Evolutionary conservation across 2,329 filamentous ascomycete species (phyloP).

Genomic region (Sporothrix sp.): DNA sequence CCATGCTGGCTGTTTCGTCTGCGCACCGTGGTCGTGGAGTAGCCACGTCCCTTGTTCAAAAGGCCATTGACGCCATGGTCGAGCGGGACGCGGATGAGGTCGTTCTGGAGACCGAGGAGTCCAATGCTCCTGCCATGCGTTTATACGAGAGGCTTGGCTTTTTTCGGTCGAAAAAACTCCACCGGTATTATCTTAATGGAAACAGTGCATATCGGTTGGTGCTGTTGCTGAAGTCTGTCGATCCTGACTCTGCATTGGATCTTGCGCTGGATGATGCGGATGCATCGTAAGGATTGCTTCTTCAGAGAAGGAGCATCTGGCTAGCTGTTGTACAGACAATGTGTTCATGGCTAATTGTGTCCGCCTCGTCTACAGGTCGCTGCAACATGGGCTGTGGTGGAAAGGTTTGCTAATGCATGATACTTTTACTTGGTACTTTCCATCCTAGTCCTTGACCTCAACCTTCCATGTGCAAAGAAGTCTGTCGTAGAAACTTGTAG

Average conservation of each 20-base stretch:
- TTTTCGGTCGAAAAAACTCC: slow-evolving; percentile 79
- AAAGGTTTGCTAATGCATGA: not conserved
- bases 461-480: slow-evolving; percentile 56
- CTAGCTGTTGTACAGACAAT: no score
- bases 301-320: not conserved
- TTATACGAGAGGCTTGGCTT: slow-evolving; percentile 92
- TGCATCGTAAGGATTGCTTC: not conserved
- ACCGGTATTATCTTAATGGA: slow-evolving; percentile 93
- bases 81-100: slow-evolving; percentile 80
- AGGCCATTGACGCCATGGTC: slow-evolving; percentile 86
- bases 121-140: slow-evolving; percentile 79
- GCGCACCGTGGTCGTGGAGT: slow-evolving; percentile 76
- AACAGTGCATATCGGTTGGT: slow-evolving; percentile 89
- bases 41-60: slow-evolving; percentile 77
- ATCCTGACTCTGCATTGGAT: slow-evolving; percentile 31
- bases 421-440: not conserved
- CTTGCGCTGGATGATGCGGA: slow-evolving; percentile 26
- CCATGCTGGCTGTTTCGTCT: slow-evolving; percentile 89
- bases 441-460: not conserved
- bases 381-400: no score
- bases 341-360: no score
- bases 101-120: slow-evolving; percentile 91
- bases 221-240: slow-evolving; percentile 57
- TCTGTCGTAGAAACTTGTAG: slow-evolving; percentile 70
- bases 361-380: no score